Percentiles rank a stretch among this genome's conserved stretches.
These are phyloP conservation scores for Misopates orontium DNA, from an alignment of 257 asterid genomes.

Conservation along the genomic window DNA sequence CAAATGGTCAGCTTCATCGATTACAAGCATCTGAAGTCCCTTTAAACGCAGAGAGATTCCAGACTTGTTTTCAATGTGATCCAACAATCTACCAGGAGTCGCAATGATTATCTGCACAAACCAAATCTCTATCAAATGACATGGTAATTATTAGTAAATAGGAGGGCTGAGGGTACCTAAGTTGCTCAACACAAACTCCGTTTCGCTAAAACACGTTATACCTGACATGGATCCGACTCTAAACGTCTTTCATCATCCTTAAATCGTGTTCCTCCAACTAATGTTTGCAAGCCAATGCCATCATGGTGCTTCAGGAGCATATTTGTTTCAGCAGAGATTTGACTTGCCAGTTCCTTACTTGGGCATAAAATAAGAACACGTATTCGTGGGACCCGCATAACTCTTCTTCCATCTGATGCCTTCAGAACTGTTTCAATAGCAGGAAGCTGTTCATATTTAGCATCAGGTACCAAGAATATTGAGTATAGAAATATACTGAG, in stretches of 20 bases:
- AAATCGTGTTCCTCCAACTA: constrained; percentile 92
- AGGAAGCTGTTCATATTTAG: constrained; percentile 93
- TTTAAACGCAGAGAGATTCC: constrained; percentile 80
- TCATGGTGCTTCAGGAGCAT: constrained; percentile 86
- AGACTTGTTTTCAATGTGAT: constrained; percentile 94
- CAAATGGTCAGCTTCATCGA: constrained; percentile 91
- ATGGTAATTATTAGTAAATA: not conserved
- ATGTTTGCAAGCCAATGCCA: constrained; percentile 78
- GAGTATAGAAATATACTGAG: constrained; percentile 10
- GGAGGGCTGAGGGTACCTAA: not conserved
- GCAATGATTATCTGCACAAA: constrained; percentile 81
- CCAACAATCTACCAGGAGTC: constrained; percentile 97
- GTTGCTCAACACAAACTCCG: not conserved
- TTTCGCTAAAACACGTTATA: constrained; percentile 23
- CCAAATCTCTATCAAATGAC: constrained; percentile 7
- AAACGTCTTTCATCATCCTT: constrained; percentile 76
- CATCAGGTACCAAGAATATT: constrained; percentile 36
- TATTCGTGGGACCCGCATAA: constrained; percentile 56
- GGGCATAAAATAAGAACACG: constrained; percentile 83
- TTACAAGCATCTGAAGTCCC: constrained; percentile 85
- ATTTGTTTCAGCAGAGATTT: constrained; percentile 88
- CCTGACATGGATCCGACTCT: constrained; percentile 82
- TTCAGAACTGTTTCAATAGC: constrained; percentile 99
- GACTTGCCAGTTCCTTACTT: constrained; percentile 94
- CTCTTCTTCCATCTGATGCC: constrained; percentile 39